These are phyloP conservation scores for Lactifluus volemus DNA, from an alignment of 768 basidiomycete species.

Conservation along the genomic window DNA sequence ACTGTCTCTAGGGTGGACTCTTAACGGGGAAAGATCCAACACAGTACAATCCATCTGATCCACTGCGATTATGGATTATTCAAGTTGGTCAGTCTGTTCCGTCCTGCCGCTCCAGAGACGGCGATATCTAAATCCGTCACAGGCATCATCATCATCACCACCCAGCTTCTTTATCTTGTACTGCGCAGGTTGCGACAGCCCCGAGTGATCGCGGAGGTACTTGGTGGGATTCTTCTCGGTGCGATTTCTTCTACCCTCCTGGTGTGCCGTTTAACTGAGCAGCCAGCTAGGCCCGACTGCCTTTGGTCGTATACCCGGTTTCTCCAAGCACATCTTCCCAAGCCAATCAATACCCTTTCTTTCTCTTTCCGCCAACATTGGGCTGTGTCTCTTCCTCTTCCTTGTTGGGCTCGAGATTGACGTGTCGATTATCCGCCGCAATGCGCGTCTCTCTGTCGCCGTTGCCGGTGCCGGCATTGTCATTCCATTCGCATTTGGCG, in stretches of 20 bases:
- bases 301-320: slow-evolving; percentile 79
- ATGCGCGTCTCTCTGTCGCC: slow-evolving; percentile 54
- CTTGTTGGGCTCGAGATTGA: slow-evolving; percentile 93
- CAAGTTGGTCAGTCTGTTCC: slow-evolving; percentile 51
- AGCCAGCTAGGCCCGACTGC: slow-evolving; percentile 37
- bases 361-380: slow-evolving; percentile 82
- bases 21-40: slow-evolving; percentile 69
- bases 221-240: slow-evolving; percentile 88
- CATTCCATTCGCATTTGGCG: slow-evolving; percentile 82
- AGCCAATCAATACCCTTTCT: slow-evolving; percentile 61
- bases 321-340: slow-evolving; percentile 83
- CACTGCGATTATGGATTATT: slow-evolving; percentile 68
- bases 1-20: slow-evolving; percentile 51
- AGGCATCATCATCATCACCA: slow-evolving; percentile 79
- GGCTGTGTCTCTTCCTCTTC: slow-evolving; percentile 82
- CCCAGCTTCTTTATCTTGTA: slow-evolving; percentile 62
- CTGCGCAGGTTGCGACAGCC: slow-evolving; percentile 79
- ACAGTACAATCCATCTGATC: slow-evolving; percentile 53
- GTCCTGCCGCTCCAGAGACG: no score
- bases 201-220: slow-evolving; percentile 72
- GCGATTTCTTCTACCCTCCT: slow-evolving; percentile 12
- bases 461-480: slow-evolving; percentile 80
- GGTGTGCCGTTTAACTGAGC: neutral
- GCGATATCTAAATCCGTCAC: neutral
- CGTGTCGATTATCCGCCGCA: slow-evolving; percentile 62